Evolutionary conservation across 805 yeast species (phyloP).

Genomic region (Myxozyma geophila): DNA sequence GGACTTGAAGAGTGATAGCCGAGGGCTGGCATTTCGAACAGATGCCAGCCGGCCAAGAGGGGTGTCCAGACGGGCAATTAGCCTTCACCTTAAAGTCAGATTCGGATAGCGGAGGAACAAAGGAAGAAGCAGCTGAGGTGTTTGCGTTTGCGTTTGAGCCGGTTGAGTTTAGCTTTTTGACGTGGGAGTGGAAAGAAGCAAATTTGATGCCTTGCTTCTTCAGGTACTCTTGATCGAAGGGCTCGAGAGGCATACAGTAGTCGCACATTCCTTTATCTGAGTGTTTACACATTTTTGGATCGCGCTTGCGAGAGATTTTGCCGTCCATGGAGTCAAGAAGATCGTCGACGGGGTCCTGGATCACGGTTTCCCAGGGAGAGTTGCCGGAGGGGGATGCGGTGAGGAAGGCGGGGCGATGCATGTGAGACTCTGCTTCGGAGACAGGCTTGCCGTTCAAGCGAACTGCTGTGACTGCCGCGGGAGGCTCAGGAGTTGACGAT

Average conservation of each 20-base stretch:
- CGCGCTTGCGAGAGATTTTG: slow-evolving; percentile 64
- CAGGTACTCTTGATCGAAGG: slow-evolving; percentile 84
- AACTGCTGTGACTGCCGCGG: slow-evolving; percentile 20
- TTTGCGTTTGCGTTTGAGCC: slow-evolving; percentile 56
- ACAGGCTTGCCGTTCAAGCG: slow-evolving; percentile 35
- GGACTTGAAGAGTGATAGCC: slow-evolving; percentile 89
- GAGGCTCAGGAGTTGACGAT: neutral
- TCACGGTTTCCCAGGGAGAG: slow-evolving; percentile 41
- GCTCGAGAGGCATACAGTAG: slow-evolving; percentile 92
- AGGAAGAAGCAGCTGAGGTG: slow-evolving; percentile 53
- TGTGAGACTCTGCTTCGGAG: slow-evolving; percentile 33
- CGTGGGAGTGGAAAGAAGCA: slow-evolving; percentile 80
- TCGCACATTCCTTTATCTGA: slow-evolving; percentile 97
- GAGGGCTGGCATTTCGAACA: slow-evolving; percentile 97
- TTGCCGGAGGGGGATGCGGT: slow-evolving; percentile 12
- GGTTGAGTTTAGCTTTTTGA: slow-evolving; percentile 70
- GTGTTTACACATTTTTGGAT: slow-evolving; percentile 72
- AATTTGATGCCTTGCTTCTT: slow-evolving; percentile 82
- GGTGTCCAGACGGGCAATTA: slow-evolving; percentile 77
- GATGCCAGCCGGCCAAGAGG: slow-evolving; percentile 92
- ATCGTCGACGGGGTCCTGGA: slow-evolving; percentile 70
- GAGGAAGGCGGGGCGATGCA: slow-evolving; percentile 13
- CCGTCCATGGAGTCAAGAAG: slow-evolving; percentile 70
- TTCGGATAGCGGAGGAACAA: slow-evolving; percentile 77
- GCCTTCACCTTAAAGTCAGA: slow-evolving; percentile 66